Conservation (phyloP, 2,329 filamentous ascomycete genomes). For the Diplodia corticola region DNA sequence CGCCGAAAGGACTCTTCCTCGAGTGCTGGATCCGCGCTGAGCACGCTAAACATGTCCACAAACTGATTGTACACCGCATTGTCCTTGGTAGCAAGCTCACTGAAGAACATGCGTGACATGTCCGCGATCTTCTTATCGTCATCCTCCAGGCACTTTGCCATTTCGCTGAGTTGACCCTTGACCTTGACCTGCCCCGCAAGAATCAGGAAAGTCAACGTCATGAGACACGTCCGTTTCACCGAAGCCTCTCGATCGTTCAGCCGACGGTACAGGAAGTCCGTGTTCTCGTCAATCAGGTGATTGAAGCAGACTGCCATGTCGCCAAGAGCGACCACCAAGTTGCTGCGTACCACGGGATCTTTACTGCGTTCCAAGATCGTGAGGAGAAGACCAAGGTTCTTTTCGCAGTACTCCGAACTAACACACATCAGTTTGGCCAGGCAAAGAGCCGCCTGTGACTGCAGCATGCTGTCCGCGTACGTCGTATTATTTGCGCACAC, state of each 20-base stretch:
- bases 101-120: conserved; percentile 96
- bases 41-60: conserved; percentile 95
- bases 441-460: conserved; percentile 90
- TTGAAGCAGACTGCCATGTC: conserved; percentile 99
- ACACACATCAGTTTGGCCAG: conserved; percentile 99
- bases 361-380: conserved; percentile 95
- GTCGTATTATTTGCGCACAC: conserved; percentile 93
- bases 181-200: conserved; percentile 98
- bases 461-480: conserved; percentile 85
- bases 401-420: conserved; percentile 92
- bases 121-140: conserved; percentile 93
- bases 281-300: conserved; percentile 98
- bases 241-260: conserved; percentile 84
- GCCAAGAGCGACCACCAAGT: conserved; percentile 93
- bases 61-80: conserved; percentile 99
- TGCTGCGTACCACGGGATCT: conserved; percentile 89
- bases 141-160: conserved; percentile 98
- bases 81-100: conserved; percentile 94
- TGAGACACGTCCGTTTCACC: conserved; percentile 95
- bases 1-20: conserved; percentile 83
- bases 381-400: conserved; percentile 87
- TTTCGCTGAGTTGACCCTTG: conserved; percentile 96
- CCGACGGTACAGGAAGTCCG: conserved; percentile 92
- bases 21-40: conserved; percentile 77
- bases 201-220: conserved; percentile 97